Evolutionary conservation across 148 eudicot species (phyloP).

Genomic region (Mesembryanthemum crystallinum): DNA sequence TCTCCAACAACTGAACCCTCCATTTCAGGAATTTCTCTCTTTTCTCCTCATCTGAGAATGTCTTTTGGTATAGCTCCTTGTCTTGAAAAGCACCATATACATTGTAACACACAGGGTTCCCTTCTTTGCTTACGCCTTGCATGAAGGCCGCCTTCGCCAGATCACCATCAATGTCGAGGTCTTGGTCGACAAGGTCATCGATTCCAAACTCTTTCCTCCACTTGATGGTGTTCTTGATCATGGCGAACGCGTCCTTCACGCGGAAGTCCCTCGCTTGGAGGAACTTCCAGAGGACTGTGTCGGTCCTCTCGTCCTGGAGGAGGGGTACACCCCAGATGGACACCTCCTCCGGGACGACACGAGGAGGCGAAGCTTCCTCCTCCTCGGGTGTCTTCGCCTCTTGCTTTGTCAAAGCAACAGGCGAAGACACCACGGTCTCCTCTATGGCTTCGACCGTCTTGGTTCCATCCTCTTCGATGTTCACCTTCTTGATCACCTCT

Average conservation of each 20-base stretch:
- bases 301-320: slow-evolving; percentile 38
- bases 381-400: not conserved
- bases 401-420: not conserved
- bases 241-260: slow-evolving; percentile 40
- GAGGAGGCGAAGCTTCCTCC: not conserved
- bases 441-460: slow-evolving; percentile 40
- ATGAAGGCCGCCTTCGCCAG: slow-evolving; percentile 38
- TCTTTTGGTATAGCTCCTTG: slow-evolving; percentile 38
- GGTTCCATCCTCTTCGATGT: slow-evolving; percentile 34
- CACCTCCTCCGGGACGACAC: slow-evolving; percentile 23
- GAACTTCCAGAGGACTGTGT: slow-evolving; percentile 47
- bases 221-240: slow-evolving; percentile 40
- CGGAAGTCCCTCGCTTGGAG: slow-evolving; percentile 49
- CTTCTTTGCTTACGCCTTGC: slow-evolving; percentile 37
- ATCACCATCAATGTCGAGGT: slow-evolving; percentile 13
- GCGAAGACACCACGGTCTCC: slow-evolving; percentile 28
- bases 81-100: slow-evolving; percentile 51
- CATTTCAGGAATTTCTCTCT: slow-evolving; percentile 41
- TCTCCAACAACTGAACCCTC: slow-evolving; percentile 49
- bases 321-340: slow-evolving; percentile 48
- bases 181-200: slow-evolving; percentile 32
- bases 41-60: slow-evolving; percentile 43
- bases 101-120: slow-evolving; percentile 49
- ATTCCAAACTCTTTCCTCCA: slow-evolving; percentile 47
- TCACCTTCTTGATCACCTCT: not conserved